These are phyloP conservation scores for Kuraishia piskuri DNA, from an alignment of 805 yeast species.

Conservation along the genomic window DNA sequence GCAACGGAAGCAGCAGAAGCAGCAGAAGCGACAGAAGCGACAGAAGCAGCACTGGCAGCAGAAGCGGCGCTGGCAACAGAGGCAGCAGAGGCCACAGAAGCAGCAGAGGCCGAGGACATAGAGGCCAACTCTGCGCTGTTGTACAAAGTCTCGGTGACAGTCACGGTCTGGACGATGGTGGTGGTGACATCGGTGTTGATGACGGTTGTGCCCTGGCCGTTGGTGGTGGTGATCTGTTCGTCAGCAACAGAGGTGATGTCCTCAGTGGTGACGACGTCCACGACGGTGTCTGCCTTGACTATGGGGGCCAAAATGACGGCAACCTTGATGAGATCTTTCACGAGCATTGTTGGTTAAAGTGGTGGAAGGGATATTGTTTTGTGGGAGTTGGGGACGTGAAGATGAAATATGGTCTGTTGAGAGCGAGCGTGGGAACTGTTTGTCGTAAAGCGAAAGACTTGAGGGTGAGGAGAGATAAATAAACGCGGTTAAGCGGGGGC, in stretches of 20 bases:
- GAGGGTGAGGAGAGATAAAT: not conserved
- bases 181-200: constrained; percentile 19
- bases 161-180: constrained; percentile 33
- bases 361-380: not conserved
- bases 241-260: not conserved
- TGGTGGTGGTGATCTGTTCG: not conserved
- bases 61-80: constrained; percentile 16
- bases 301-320: constrained; percentile 13
- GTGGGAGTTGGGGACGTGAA: too few relatives aligned
- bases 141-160: constrained; percentile 35
- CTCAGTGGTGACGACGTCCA: not conserved
- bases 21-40: constrained; percentile 15
- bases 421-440: not conserved
- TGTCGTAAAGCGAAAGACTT: not conserved
- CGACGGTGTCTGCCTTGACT: constrained; percentile 16
- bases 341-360: not conserved
- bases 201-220: not conserved
- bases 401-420: not conserved
- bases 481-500: not conserved
- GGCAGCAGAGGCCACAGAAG: constrained; percentile 11
- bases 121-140: constrained; percentile 26
- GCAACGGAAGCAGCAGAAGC: constrained; percentile 10
- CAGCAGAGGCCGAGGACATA: constrained; percentile 13
- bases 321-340: not conserved
- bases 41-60: constrained; percentile 14